Percentiles rank a stretch among this genome's conserved stretches.
Conservation (phyloP, 306 rosid species). For the Fragaria iinumae region DNA sequence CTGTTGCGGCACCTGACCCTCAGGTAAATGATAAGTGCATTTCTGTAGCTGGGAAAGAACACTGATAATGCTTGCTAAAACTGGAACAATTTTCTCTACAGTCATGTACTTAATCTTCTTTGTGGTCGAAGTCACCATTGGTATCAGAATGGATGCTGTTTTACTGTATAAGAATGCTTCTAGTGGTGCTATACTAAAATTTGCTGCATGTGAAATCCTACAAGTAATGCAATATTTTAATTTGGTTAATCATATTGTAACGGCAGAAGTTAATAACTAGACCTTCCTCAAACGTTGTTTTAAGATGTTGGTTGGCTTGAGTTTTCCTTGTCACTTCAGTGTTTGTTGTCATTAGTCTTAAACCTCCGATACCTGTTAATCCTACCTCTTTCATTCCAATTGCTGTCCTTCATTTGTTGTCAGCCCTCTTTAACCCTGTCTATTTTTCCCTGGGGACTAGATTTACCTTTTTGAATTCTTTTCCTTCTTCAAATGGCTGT, state of each 20-base stretch:
- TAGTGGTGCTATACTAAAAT: background rate
- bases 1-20: constrained; percentile 86
- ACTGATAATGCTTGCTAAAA: background rate
- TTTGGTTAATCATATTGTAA: background rate
- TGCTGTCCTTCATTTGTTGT: background rate
- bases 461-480: background rate
- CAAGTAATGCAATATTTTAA: background rate
- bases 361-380: background rate
- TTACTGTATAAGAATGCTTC: background rate
- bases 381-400: background rate
- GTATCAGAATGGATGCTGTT: constrained; percentile 5
- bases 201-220: background rate
- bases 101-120: background rate
- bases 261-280: background rate
- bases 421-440: background rate
- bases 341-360: background rate
- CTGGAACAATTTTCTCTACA: background rate
- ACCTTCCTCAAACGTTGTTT: background rate
- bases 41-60: background rate
- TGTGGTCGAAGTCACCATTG: background rate
- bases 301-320: background rate
- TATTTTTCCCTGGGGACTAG: background rate
- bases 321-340: background rate
- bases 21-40: constrained; percentile 44
- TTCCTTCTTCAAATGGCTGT: background rate